Conservation (phyloP, 306 rosid species). For the Vachellia collinsii region DNA sequence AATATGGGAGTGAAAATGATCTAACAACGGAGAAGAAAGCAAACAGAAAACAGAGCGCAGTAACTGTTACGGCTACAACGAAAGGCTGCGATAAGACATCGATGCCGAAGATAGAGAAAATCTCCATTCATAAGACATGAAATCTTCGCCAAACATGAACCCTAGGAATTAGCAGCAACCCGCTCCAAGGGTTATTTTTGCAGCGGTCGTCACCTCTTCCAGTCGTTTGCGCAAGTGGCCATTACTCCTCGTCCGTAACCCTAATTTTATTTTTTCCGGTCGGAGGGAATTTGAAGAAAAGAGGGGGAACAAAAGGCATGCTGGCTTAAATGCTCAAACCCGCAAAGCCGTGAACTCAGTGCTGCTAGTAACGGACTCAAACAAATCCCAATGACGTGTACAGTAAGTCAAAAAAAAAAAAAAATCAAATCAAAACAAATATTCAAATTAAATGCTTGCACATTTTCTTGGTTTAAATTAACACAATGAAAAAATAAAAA, state of each 20-base stretch:
- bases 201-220: background rate
- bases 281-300: conserved; percentile 30
- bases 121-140: conserved; percentile 95
- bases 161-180: conserved; percentile 43
- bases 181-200: conserved; percentile 12
- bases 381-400: conserved; percentile 2
- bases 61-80: conserved; percentile 57
- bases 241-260: conserved; percentile 7
- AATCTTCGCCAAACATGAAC: conserved; percentile 71
- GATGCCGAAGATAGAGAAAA: conserved; percentile 45
- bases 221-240: background rate
- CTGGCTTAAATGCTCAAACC: conserved; percentile 5
- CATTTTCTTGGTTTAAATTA: no score
- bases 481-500: no score
- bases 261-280: conserved; percentile 16
- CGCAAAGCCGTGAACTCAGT: background rate
- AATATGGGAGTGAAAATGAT: conserved; percentile 40
- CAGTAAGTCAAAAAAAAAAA: background rate
- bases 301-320: background rate
- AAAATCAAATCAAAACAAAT: background rate
- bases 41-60: conserved; percentile 63
- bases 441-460: background rate
- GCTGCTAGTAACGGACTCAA: conserved; percentile 30
- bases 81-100: conserved; percentile 54
- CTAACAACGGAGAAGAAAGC: conserved; percentile 63